Evolutionary conservation across 106 monocot genomes (phyloP).

Genomic region (Narthecium ossifragum): DNA sequence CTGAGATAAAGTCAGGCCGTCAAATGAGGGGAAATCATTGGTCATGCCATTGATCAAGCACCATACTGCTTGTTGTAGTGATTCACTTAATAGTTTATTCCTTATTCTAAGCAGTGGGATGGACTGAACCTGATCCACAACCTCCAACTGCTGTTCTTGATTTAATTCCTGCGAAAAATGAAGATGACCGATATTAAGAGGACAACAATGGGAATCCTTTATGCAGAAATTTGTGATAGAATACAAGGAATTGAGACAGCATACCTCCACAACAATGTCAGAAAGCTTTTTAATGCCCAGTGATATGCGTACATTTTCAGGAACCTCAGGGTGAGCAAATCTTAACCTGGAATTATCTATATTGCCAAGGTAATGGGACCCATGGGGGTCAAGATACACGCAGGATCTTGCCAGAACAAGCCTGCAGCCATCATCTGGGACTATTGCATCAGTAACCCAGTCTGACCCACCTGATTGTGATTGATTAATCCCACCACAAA

Average conservation of each 20-base stretch:
- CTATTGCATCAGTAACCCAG: constrained; percentile 47
- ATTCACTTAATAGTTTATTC: constrained; percentile 74
- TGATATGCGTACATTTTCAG: constrained; percentile 52
- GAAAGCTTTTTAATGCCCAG: constrained; percentile 83
- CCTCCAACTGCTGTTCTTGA: constrained; percentile 32
- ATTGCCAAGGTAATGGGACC: constrained; percentile 54
- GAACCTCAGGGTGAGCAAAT: constrained; percentile 80
- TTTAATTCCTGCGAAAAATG: constrained; percentile 51
- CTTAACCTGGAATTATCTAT: constrained; percentile 78
- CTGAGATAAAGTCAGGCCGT: constrained; percentile 33
- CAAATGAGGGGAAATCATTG: constrained; percentile 50
- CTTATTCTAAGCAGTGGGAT: constrained; percentile 46
- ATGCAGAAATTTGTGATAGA: neutral
- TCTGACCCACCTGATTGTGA: constrained; percentile 24
- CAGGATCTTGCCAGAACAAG: constrained; percentile 88
- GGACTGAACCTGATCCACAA: constrained; percentile 50
- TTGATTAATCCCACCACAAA: constrained; percentile 47
- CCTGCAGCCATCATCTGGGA: constrained; percentile 94
- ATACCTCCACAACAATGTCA: constrained; percentile 87
- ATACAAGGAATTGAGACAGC: neutral
- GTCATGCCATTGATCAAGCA: constrained; percentile 33
- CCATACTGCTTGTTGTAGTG: constrained; percentile 63
- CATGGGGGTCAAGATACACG: constrained; percentile 80
- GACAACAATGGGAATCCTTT: too few relatives aligned
- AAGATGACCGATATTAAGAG: constrained; percentile 3